Conservation (phyloP, 495 filamentous ascomycete genomes). For the Podospora comata region DNA sequence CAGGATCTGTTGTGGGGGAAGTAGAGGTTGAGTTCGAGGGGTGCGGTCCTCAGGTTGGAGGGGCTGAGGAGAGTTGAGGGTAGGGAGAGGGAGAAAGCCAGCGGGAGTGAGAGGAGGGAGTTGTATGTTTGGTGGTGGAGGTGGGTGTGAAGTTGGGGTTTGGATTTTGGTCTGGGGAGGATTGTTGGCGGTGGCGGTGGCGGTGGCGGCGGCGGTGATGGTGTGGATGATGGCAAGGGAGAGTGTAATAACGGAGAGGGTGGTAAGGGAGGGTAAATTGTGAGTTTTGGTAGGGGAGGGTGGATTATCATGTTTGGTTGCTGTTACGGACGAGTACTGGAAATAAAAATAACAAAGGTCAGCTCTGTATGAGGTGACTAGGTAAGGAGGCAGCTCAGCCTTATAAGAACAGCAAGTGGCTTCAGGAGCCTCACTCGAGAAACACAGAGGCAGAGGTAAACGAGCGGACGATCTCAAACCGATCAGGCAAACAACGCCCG, state of each 20-base stretch:
- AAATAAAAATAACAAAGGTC: too few species aligned
- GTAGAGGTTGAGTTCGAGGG: conserved; percentile 24
- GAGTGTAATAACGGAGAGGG: background rate
- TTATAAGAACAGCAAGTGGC: background rate
- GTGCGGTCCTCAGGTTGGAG: background rate
- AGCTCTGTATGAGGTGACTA: background rate
- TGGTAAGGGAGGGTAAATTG: background rate
- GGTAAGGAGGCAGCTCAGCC: background rate
- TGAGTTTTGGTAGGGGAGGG: background rate
- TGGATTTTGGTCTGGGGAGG: conserved; percentile 14
- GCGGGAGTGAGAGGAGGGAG: conserved; percentile 23
- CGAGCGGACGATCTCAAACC: background rate
- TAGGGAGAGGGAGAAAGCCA: conserved; percentile 12
- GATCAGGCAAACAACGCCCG: background rate
- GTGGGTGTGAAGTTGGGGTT: conserved; percentile 32
- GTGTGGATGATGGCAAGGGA: background rate
- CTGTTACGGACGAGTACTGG: background rate
- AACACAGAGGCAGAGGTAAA: background rate
- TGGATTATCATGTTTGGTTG: background rate
- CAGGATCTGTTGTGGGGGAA: conserved; percentile 36
- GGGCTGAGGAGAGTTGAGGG: background rate
- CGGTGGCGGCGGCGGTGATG: background rate
- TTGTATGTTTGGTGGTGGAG: conserved; percentile 35
- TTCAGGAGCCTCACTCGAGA: background rate
- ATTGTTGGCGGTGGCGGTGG: conserved; percentile 8